Base-by-base conservation (phyloP, 805 yeast genomes). In the Candida methanosorbosa region DNA sequence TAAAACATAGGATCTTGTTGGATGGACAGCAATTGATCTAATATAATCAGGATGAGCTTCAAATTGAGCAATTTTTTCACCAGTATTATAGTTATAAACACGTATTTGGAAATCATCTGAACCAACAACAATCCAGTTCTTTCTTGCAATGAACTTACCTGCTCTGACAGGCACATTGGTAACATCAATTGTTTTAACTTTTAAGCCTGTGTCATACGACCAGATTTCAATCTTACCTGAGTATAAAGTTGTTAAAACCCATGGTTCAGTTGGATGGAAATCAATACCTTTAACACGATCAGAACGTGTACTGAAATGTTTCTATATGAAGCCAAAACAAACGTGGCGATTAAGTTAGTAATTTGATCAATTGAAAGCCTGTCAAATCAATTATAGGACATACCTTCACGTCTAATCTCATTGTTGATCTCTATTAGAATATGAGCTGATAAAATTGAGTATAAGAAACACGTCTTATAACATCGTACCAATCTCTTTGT, bases 41-140 rank as follows among this genome's bases (percentile, higher is more conserved):
- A 92, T 83, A 60, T 92, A 92, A 61, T 92, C 98, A 8, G 96
- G 95, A 56, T 92, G 98, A 9, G 97, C 97, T 64, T 92, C 98
- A 54, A 90, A 92, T 62, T 88, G 97, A 26, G 85, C 72, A 42
- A 92, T 75, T 57, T 86, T 87, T 61, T 92, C 98, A 38, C 94
- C 88, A 15, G 98, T 92, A 62, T 86, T 86, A 67, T 85, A 87
- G 61, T 92, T 92, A 69, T 76, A 92, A 21, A 92, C 94, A 52
- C 98, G 78, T 38, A 92, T 66, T 55, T 83, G 90, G 71, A 84
- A 90, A 62, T 92, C 99, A 57, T 92, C 99, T 34, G 94, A 75
- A 20, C 98, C 99, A 27, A 87, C 87, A 38, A 88, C 81, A 52
- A 94, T 75, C 98, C 98, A 92, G 63, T 87, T 88, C 66, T 90